A percentile compares a stretch with the other conserved stretches of the same genome.
Conservation (phyloP, 225 moss, liverwort and hornwort genomes). For the Asterella californica region DNA sequence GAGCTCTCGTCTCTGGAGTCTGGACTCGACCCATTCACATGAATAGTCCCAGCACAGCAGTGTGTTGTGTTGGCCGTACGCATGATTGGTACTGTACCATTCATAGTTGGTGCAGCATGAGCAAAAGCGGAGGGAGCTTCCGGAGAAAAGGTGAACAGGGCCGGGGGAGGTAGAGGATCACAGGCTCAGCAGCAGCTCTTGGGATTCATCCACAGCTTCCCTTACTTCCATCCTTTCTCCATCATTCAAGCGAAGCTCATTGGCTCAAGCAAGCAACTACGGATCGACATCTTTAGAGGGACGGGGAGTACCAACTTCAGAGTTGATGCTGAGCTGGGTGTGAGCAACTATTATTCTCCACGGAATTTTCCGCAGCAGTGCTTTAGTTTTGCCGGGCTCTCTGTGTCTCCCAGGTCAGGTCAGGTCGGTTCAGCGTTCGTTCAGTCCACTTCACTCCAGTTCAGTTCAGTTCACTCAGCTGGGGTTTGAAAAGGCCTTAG, state of each 20-base stretch:
- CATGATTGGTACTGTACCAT: slow-evolving; percentile 1
- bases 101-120: slow-evolving; percentile 9
- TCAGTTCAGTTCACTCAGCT: background rate
- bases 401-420: background rate
- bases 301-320: background rate
- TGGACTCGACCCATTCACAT: background rate
- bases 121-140: background rate
- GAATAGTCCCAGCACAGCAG: background rate
- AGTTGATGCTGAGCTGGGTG: slow-evolving; percentile 4
- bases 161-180: background rate
- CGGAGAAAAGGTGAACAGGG: background rate
- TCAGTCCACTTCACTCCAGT: background rate
- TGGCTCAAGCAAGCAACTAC: background rate
- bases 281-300: background rate
- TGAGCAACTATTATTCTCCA: background rate
- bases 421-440: background rate
- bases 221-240: background rate
- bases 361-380: background rate
- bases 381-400: background rate
- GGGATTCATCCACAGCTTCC: background rate
- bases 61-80: slow-evolving; percentile 5
- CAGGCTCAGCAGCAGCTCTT: background rate
- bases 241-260: background rate
- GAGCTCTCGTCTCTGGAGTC: background rate
- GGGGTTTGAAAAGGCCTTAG: background rate